Percentiles rank a stretch among this genome's conserved stretches.
Conservation (phyloP, 331 rosid genomes). For the Stylosanthes scabra region DNA sequence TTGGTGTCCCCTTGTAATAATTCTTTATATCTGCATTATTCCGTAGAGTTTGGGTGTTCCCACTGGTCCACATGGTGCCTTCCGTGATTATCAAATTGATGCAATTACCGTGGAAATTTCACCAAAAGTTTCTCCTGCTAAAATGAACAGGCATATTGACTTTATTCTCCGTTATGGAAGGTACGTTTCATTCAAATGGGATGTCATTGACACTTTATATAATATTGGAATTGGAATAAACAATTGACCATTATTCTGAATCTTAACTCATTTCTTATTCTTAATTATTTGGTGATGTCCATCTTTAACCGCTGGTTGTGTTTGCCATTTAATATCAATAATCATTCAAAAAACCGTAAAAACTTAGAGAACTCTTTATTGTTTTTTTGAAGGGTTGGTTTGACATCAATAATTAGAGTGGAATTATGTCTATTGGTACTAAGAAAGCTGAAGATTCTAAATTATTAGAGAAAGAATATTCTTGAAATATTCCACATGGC, state of each 20-base stretch:
- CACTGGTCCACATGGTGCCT: conserved; percentile 95
- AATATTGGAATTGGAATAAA: neutral
- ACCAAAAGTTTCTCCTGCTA: conserved; percentile 61
- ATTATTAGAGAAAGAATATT: conserved; percentile 18
- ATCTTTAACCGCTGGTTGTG: conserved; percentile 1
- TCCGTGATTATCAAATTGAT: conserved; percentile 96
- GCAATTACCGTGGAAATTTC: conserved; percentile 90
- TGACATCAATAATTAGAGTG: neutral
- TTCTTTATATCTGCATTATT: conserved; percentile 36
- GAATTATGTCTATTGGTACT: neutral
- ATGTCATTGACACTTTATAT: neutral
- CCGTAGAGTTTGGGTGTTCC: conserved; percentile 91
- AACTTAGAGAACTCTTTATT: neutral
- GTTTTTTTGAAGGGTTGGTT: conserved; percentile 19
- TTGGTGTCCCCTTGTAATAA: neutral
- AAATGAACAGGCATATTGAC: conserved; percentile 62
- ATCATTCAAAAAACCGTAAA: conserved; percentile 4
- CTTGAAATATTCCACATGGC: conserved; percentile 16
- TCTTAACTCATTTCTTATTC: conserved; percentile 1
- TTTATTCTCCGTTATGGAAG: conserved; percentile 81
- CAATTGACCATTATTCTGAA: conserved; percentile 17
- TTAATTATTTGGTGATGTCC: conserved; percentile 12
- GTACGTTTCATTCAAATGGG: conserved; percentile 50
- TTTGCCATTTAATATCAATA: conserved; percentile 9
- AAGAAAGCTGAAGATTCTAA: conserved; percentile 9